A percentile compares a stretch with the other conserved stretches of the same genome.
Conservation (phyloP, 2,329 filamentous ascomycete genomes). For the Ambrosiella xylebori region DNA sequence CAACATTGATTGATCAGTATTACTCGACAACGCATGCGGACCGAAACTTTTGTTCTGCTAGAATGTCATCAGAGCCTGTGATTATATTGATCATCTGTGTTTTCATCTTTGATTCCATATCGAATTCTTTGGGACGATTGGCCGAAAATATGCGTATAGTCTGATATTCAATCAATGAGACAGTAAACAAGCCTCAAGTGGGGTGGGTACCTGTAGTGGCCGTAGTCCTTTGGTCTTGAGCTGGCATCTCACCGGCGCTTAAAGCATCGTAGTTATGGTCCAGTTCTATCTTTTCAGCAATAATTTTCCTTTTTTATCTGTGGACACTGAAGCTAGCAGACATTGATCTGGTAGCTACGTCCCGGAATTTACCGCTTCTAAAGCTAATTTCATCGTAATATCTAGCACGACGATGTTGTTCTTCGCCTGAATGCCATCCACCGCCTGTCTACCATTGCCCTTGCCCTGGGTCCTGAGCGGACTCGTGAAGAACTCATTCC, state of each 20-base stretch:
- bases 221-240: background rate
- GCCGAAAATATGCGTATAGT: background rate
- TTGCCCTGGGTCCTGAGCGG: slow-evolving; percentile 86
- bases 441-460: slow-evolving; percentile 91
- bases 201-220: background rate
- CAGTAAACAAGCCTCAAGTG: background rate
- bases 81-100: too few species aligned
- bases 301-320: background rate
- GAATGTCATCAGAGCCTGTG: too few species aligned
- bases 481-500: slow-evolving; percentile 97
- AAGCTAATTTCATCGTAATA: background rate
- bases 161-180: background rate
- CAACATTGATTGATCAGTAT: too few species aligned
- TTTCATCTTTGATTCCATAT: background rate
- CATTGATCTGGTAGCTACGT: too few species aligned
- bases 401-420: slow-evolving; percentile 91
- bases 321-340: background rate
- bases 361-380: too few species aligned
- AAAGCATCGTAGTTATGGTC: background rate
- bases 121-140: background rate
- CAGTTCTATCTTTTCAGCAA: background rate
- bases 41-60: too few species aligned
- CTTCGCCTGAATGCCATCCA: slow-evolving; percentile 97
- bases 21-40: too few species aligned
- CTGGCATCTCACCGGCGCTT: background rate